Evolutionary conservation across 1,284 basidiomycete genomes (phyloP).

Genomic region (Leccinum huronense): DNA sequence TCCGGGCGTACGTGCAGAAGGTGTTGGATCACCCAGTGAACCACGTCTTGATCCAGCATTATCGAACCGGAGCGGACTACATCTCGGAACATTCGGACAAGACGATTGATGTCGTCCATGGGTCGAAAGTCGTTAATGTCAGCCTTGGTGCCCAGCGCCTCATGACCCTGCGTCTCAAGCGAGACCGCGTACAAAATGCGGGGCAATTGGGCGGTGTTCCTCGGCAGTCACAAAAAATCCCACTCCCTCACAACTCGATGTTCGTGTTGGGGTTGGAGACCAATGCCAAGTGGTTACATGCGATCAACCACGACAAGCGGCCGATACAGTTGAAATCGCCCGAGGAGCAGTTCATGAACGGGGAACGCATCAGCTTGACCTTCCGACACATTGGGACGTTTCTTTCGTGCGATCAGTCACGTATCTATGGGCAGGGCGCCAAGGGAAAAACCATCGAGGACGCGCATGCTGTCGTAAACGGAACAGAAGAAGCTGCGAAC

Average conservation of each 20-base stretch:
- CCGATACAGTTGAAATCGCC: conserved; percentile 47
- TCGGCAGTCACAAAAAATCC: conserved; percentile 56
- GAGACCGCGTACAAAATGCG: conserved; percentile 37
- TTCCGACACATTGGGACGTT: conserved; percentile 76
- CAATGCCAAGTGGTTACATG: conserved; percentile 68
- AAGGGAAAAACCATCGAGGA: conserved; percentile 53
- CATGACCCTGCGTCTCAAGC: conserved; percentile 69
- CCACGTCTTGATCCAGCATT: conserved; percentile 75
- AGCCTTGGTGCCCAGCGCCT: conserved; percentile 69
- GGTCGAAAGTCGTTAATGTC: conserved; percentile 72
- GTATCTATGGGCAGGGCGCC: conserved; percentile 70
- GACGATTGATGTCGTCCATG: conserved; percentile 70
- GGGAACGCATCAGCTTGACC: conserved; percentile 73
- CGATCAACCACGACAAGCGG: conserved; percentile 70
- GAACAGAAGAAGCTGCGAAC: conserved; percentile 47
- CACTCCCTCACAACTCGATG: conserved; percentile 74
- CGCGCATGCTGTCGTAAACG: conserved; percentile 50
- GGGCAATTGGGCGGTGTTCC: conserved; percentile 25
- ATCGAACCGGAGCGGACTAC: conserved; percentile 71
- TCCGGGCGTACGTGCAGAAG: conserved; percentile 59
- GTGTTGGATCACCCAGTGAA: conserved; percentile 62
- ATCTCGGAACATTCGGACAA: conserved; percentile 83
- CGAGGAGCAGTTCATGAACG: conserved; percentile 50
- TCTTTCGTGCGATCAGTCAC: conserved; percentile 46
- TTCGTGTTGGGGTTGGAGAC: conserved; percentile 72